Evolutionary conservation across 306 rosid species (phyloP).

Genomic region (Calophaca sinica): DNA sequence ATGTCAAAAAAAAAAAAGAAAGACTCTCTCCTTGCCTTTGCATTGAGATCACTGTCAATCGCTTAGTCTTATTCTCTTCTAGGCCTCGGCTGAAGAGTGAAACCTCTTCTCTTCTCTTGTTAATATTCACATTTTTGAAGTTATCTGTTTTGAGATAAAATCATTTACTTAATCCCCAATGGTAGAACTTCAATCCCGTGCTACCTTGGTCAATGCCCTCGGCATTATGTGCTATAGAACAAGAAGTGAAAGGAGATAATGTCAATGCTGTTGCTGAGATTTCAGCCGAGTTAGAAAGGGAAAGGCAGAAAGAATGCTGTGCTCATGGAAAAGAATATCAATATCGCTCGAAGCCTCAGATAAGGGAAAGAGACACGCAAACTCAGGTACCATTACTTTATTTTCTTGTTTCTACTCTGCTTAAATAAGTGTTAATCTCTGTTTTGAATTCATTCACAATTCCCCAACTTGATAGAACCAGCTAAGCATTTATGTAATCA

Average conservation of each 20-base stretch:
- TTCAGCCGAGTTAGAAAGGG: conserved; percentile 74
- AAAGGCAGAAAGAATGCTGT: conserved; percentile 76
- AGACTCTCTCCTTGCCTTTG: conserved; percentile 13
- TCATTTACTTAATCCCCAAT: conserved; percentile 40
- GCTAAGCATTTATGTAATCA: not conserved
- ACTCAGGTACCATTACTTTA: conserved; percentile 55
- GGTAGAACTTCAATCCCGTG: conserved; percentile 74
- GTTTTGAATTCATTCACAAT: not conserved
- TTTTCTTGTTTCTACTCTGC: conserved; percentile 13
- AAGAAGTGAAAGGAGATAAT: conserved; percentile 63
- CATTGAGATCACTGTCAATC: conserved; percentile 43
- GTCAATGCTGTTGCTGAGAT: conserved; percentile 60
- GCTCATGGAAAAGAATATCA: conserved; percentile 74
- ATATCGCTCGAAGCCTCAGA: conserved; percentile 86
- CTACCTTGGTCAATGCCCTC: conserved; percentile 65
- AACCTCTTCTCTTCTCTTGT: too few relatives aligned
- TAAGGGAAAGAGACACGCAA: conserved; percentile 58
- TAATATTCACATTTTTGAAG: too few relatives aligned
- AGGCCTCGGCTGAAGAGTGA: too few relatives aligned
- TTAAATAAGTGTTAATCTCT: conserved; percentile 10
- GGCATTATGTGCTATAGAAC: conserved; percentile 61
- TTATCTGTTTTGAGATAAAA: conserved; percentile 28
- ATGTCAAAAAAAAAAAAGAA: too few relatives aligned
- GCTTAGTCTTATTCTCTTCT: conserved; percentile 40
- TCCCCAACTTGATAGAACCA: conserved; percentile 14